Evolutionary conservation across 345 rosid genomes (phyloP), one percentile per base, ranked within the genome.

Genomic region (Arabis alpina): DNA sequence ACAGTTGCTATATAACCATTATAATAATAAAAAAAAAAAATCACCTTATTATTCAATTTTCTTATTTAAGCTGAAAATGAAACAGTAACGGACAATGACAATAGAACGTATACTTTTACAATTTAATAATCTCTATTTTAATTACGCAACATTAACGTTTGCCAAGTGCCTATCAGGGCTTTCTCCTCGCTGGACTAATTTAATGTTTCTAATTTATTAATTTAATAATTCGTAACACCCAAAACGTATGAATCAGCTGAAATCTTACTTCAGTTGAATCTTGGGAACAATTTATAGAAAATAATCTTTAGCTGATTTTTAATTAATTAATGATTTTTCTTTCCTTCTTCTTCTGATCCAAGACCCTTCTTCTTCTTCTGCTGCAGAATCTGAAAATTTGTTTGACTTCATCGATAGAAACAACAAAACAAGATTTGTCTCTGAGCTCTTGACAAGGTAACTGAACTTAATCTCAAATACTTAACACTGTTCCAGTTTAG

Each of bases 191-290:
- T 64, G 4, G 3, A 34, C 16, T 34, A 51, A 64, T 10, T 41
- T 15, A 55, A 54, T 36, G 3, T 7, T 49, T 19, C 23, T 19
- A 19, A 19, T 19, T 19, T 19, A 19, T 19, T 19, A 23, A 15
- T 27, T 55, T n/a, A 51, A 15, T 11, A 3, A 58, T 51, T 60
- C 5, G 11, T 52, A 51, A 52, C 68, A 51, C 62, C 34, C 51
- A 74, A 75, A 75, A 68, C 74, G 79, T 68, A 75, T 47, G 79
- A 75, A 68, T 68, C 74, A 75, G 12, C 74, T 61, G 52, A 67
- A 61, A 54, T 61, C 74, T 68, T 14, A 52, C 16, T 74, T 51
- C 27, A 52, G 48, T 75, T 74, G 63, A 61, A 52, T 68, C 68
- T 61, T 54, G 45, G 45, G 61, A 75, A 61, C 51, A 14, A 54